A percentile compares a stretch with the other conserved stretches of the same genome.
Evolutionary conservation across 768 basidiomycete species (phyloP).

Genomic region (Naganishia vishniacii): DNA sequence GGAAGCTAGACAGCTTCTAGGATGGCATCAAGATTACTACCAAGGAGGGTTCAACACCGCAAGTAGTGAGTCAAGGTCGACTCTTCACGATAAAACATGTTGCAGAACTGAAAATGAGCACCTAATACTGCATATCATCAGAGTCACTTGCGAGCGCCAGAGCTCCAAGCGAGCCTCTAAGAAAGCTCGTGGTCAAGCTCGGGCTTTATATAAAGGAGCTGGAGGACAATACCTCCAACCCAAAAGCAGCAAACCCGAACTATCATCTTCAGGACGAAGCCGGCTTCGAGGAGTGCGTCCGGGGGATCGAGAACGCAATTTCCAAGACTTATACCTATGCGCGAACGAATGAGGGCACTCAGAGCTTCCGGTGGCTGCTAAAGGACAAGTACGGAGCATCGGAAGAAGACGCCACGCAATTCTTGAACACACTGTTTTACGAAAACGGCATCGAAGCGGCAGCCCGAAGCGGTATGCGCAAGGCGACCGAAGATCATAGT

Average conservation of each 20-base stretch:
- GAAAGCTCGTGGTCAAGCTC: conserved; percentile 1
- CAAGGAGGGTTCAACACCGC: conserved; percentile 4
- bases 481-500: not conserved
- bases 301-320: not conserved
- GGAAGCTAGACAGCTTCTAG: conserved; percentile 4
- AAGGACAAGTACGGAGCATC: conserved; percentile 2
- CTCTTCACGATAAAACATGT: too few relatives aligned
- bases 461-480: not conserved
- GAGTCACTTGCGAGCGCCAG: not conserved
- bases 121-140: not conserved
- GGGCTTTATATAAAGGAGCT: not conserved
- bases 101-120: not conserved
- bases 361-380: not conserved
- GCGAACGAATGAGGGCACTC: conserved; percentile 3
- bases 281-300: conserved; percentile 4
- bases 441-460: conserved; percentile 3
- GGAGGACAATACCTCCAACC: not conserved
- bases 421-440: not conserved
- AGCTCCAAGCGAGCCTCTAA: not conserved
- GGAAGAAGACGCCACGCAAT: conserved; percentile 1
- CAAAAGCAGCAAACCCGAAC: not conserved
- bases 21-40: conserved; percentile 15
- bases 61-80: not conserved
- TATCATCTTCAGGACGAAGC: not conserved
- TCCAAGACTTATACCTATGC: not conserved